These are phyloP conservation scores for Irpex sp. DNA, from an alignment of 1,284 basidiomycete genomes.

Conservation along the genomic window DNA sequence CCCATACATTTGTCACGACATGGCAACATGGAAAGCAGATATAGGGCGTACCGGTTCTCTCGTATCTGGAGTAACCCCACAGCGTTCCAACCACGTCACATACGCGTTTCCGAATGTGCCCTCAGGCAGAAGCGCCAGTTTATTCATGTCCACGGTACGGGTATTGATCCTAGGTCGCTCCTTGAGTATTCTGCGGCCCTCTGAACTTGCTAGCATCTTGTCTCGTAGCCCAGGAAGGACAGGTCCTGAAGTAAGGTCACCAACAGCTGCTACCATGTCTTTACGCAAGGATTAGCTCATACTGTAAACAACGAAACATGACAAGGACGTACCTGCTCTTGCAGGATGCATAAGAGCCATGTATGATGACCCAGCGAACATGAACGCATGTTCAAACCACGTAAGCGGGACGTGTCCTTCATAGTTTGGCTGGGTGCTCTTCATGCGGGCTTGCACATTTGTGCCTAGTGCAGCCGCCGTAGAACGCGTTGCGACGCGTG, in stretches of 20 bases:
- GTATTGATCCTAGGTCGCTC: constrained; percentile 82
- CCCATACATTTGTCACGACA: neutral
- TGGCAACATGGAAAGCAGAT: neutral
- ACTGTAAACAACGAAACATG: constrained; percentile 2
- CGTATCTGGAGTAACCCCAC: constrained; percentile 93
- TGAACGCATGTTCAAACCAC: constrained; percentile 76
- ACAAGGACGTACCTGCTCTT: constrained; percentile 70
- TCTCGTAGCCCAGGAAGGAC: constrained; percentile 79
- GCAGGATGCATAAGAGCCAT: constrained; percentile 81
- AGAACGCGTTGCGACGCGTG: neutral
- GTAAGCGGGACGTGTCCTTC: constrained; percentile 81
- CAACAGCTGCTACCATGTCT: constrained; percentile 93
- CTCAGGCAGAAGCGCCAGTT: constrained; percentile 62
- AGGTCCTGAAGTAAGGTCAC: constrained; percentile 84
- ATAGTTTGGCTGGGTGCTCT: constrained; percentile 37
- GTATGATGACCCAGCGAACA: constrained; percentile 83
- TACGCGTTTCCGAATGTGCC: constrained; percentile 88
- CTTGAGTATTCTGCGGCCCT: constrained; percentile 80
- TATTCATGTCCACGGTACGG: constrained; percentile 68
- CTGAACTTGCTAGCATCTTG: constrained; percentile 72
- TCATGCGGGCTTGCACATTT: neutral
- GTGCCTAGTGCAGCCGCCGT: neutral
- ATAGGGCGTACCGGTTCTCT: constrained; percentile 69
- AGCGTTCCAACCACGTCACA: constrained; percentile 85
- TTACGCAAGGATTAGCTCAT: constrained; percentile 2